Evolutionary conservation across 805 yeast genomes (phyloP), one percentile per base, ranked within the genome.

Genomic region (Candida khao-thaluensis): DNA sequence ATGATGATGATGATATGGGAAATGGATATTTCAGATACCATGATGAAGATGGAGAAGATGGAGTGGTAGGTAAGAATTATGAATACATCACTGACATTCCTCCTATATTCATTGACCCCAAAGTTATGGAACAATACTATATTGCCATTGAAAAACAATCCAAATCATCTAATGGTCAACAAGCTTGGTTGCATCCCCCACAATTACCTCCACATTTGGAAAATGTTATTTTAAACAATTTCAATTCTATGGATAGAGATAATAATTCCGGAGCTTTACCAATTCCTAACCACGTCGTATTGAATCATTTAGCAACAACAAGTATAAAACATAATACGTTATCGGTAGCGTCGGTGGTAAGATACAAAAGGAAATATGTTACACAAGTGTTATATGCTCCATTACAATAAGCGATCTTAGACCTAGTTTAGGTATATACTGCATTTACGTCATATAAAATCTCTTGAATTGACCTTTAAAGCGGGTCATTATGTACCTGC

Each of bases 201-300:
- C 95, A 85, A 56, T 71, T 93, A 35, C 99, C 99, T 7, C 99
- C 99, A 7, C 99, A 91, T 60, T 71, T 93, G 44, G 99, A 93
- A 58, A 84, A 85, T 53, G 98, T 93, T 40, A 89, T 93, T 40
- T 73, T 91, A 54, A 91, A 91, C 66, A 80, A 81, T 49, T 83
- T 64, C 54, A 67, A 65, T 49, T 74, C 68, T 17, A 54, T 52
- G 51, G 87, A 82, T 50, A 76, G 71, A 50, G 89, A 85, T 53
- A 91, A 89, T 59, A 85, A 84, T 51, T 77, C 86, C 26, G 95
- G 95, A 40, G 95, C 95, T 1, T 66, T 89, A 50, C 93, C 95
- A 7, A 88, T 89, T 41, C 98, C 98, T 10, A 88, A 90, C 57
- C 97, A 90, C 58, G 98, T 90, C 41, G 95, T 90, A 17, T 69